Base-by-base conservation (phyloP, 805 yeast genomes). In the Pichia cephalocereana region DNA sequence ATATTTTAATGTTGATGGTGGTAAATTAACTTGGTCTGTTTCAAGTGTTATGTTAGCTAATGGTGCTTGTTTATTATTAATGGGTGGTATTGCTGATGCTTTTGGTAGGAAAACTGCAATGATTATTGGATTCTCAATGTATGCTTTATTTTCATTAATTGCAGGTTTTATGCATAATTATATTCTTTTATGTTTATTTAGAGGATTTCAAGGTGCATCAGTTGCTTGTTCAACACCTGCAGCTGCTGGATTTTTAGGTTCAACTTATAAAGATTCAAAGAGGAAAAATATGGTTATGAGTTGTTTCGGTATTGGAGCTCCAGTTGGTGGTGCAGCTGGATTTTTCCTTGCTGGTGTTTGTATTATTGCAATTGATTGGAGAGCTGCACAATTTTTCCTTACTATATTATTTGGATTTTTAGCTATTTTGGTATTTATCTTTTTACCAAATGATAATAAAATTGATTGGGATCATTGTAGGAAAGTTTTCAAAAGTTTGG, bases 71-170 rank as follows among this genome's bases (percentile, higher is more conserved):
- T 57, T 74, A 30, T 57, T 74, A 18, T 46, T 74, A 10, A 66
- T 71, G 65, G 76, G 78, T 10, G 72, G 71, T 27, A 52, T 74
- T n/a, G 72, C 77, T 1, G 79, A 74, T 58, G 65, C 69, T 0
- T 58, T 74, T 54, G 77, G 77, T n/a, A 61, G 78, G 31, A 71
- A 65, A 47, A 61, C 64, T 18, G 61, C 72, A 8, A 59, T 74
- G 11, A 45, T 71, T 2, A 52, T 58, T 8, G 67, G 73, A 14
- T 72, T 61, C 45, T 34, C 53, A 11, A 53, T 58, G 19, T 71
- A 56, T 50, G 64, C 71, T 0, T 36, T 61, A 3, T 63, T 59
- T 52, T 52, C 70, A 6, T 54, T 73, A 14, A 62, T 65, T 42
- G 64, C 62, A 19, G 72, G 72, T 1, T 68, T 68, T 45, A 64